Conservation (phyloP, 2,329 filamentous ascomycete species). For the Xylariaceae sp. region DNA sequence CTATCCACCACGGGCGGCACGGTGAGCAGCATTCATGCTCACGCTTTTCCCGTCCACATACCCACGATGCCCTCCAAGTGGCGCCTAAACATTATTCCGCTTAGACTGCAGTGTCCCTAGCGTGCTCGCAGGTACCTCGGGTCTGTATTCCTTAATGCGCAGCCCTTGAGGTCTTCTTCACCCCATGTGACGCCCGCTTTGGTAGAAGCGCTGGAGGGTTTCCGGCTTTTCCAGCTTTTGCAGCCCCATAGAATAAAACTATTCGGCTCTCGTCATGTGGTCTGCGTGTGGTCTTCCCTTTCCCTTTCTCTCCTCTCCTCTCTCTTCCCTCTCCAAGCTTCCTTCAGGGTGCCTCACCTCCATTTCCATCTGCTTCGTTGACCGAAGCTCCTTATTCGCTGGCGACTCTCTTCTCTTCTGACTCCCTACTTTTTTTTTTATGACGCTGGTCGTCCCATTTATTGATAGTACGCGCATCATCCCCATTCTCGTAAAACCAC, state of each 20-base stretch:
- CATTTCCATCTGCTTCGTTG: constrained; percentile 40
- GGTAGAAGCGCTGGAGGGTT: constrained; percentile 26
- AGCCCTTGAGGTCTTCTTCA: neutral
- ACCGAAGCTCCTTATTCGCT: constrained; percentile 43
- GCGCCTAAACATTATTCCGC: constrained; percentile 22
- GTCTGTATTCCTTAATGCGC: too few relatives aligned
- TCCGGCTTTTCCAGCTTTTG: constrained; percentile 26
- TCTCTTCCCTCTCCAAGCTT: constrained; percentile 25
- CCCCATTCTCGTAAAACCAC: constrained; percentile 18
- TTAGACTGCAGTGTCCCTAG: constrained; percentile 26
- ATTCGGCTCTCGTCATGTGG: constrained; percentile 23
- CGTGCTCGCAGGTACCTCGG: neutral
- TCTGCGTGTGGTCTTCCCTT: constrained; percentile 1
- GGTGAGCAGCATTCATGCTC: too few relatives aligned
- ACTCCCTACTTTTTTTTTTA: constrained; percentile 27
- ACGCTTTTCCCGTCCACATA: constrained; percentile 23
- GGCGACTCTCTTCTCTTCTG: constrained; percentile 26
- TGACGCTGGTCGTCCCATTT: constrained; percentile 33
- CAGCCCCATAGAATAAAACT: constrained; percentile 30
- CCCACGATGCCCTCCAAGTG: constrained; percentile 27
- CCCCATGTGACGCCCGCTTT: constrained; percentile 20
- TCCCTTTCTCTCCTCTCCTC: constrained; percentile 23
- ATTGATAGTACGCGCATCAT: constrained; percentile 17
- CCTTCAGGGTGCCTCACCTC: constrained; percentile 30
- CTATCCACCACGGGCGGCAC: constrained; percentile 21